phyloP scores from a whole-genome alignment of 306 rosid genomes.

The Lupinus albus region DNA sequence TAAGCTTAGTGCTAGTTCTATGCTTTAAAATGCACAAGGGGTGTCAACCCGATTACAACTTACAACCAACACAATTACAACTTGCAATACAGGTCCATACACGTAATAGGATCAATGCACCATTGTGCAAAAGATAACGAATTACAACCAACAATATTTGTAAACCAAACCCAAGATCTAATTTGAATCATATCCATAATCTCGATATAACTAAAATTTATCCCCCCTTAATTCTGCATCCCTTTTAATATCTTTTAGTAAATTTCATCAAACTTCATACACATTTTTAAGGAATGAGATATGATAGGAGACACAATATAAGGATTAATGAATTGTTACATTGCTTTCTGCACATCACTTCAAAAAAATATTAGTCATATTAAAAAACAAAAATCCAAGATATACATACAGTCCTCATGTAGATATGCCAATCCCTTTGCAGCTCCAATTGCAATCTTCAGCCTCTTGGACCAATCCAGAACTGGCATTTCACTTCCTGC shows the following conservation, averaged over 20 bases:
- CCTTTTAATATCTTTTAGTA: background rate
- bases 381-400: slow-evolving; percentile 1
- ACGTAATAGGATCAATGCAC: too few species aligned
- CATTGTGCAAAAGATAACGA: too few species aligned
- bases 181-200: too few species aligned
- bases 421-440: slow-evolving; percentile 92
- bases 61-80: too few species aligned
- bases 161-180: too few species aligned
- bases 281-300: background rate
- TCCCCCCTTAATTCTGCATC: too few species aligned
- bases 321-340: background rate
- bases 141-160: too few species aligned
- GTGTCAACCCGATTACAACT: too few species aligned
- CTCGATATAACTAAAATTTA: too few species aligned
- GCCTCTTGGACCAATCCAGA: slow-evolving; percentile 78
- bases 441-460: slow-evolving; percentile 84
- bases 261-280: slow-evolving; percentile 17
- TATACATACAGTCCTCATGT: slow-evolving; percentile 89
- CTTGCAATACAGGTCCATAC: too few species aligned
- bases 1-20: slow-evolving; percentile 14
- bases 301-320: background rate
- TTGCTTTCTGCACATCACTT: background rate
- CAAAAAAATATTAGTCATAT: too few species aligned
- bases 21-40: too few species aligned
- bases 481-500: slow-evolving; percentile 67